Evolutionary conservation across 2,329 filamentous ascomycete genomes (phyloP).

Genomic region (Monosporascus sp.): DNA sequence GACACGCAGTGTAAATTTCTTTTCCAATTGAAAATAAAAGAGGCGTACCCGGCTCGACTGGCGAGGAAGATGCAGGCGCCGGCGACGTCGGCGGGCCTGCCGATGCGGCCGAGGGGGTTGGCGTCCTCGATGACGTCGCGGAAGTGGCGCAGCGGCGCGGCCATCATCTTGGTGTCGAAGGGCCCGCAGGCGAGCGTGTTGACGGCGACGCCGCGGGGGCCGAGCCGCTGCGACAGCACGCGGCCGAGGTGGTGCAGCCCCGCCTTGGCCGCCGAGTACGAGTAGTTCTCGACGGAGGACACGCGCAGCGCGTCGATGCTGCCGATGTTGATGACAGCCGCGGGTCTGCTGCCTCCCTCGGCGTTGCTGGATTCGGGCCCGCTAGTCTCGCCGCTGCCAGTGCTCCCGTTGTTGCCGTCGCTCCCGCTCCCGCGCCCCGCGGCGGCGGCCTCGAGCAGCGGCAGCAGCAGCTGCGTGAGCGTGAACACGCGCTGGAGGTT

Average conservation of each 20-base stretch:
- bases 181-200: slow-evolving; percentile 71
- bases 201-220: slow-evolving; percentile 54
- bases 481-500: slow-evolving; percentile 67
- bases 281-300: slow-evolving; percentile 53
- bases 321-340: slow-evolving; percentile 61
- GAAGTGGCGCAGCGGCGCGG: slow-evolving; percentile 50
- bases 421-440: background rate
- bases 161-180: slow-evolving; percentile 67
- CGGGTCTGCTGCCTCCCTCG: slow-evolving; percentile 39
- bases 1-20: background rate
- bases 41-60: slow-evolving; percentile 55
- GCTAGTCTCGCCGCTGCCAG: background rate
- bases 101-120: slow-evolving; percentile 64
- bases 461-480: slow-evolving; percentile 57
- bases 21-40: background rate
- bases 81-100: slow-evolving; percentile 63
- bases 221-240: slow-evolving; percentile 56
- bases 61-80: slow-evolving; percentile 67
- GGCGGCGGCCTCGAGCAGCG: slow-evolving; percentile 49
- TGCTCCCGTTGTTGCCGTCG: background rate
- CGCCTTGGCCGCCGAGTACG: slow-evolving; percentile 58
- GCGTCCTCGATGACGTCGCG: slow-evolving; percentile 49
- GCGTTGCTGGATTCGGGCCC: slow-evolving; percentile 10
- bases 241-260: slow-evolving; percentile 59
- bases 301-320: slow-evolving; percentile 59